These are phyloP conservation scores for Pouteria glomerata DNA, from an alignment of 148 eudicot genomes.

Conservation along the genomic window DNA sequence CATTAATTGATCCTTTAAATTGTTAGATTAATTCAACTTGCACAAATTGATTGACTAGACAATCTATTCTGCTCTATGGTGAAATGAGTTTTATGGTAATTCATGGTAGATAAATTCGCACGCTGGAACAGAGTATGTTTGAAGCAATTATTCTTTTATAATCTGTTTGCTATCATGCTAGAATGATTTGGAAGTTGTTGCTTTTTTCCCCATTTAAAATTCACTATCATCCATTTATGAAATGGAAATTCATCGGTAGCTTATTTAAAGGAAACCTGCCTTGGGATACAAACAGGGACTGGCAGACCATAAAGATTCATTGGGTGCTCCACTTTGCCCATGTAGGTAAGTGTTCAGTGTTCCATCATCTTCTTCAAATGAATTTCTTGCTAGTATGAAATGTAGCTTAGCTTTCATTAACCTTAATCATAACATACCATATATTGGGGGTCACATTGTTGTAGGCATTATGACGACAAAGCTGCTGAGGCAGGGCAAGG, in stretches of 20 bases:
- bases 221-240: not conserved
- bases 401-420: not conserved
- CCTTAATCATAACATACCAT: not conserved
- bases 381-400: not conserved
- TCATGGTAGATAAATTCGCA: not conserved
- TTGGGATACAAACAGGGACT: constrained; percentile 53
- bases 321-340: constrained; percentile 98
- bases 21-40: not conserved
- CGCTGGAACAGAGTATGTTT: not conserved
- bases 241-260: not conserved
- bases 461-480: constrained; percentile 96
- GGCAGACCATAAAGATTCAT: constrained; percentile 90
- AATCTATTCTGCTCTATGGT: not conserved
- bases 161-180: not conserved
- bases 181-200: not conserved
- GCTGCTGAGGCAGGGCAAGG: constrained; percentile 88
- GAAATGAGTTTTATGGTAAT: not conserved
- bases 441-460: constrained; percentile 5
- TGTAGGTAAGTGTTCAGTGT: constrained; percentile 51
- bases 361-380: constrained; percentile 4
- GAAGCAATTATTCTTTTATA: not conserved
- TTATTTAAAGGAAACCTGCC: not conserved
- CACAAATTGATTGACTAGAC: not conserved
- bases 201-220: not conserved
- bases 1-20: not conserved